phyloP scores from a whole-genome alignment of 2,329 filamentous ascomycete species.

The Sarocladium oryzae region DNA sequence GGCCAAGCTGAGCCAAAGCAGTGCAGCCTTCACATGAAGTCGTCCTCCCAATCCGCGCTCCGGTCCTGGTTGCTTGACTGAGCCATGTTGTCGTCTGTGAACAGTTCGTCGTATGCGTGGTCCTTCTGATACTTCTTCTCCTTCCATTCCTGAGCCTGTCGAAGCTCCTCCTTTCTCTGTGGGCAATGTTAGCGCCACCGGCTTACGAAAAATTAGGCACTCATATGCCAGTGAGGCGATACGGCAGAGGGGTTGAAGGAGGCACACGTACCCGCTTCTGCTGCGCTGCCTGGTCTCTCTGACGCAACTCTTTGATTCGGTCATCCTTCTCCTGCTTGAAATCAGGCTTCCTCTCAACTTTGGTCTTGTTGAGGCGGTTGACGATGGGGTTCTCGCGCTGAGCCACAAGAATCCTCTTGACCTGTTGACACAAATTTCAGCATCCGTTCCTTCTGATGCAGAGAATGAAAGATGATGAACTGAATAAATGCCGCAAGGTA shows the following conservation, averaged over 20 bases:
- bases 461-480: too few species aligned
- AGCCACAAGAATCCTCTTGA: conserved; percentile 74
- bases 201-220: background rate
- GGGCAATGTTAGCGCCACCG: too few species aligned
- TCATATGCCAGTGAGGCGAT: too few species aligned
- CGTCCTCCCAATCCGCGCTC: conserved; percentile 70
- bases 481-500: background rate
- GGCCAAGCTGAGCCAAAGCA: background rate
- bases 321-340: conserved; percentile 77
- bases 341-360: conserved; percentile 80
- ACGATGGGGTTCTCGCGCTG: conserved; percentile 83
- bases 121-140: conserved; percentile 92
- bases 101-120: conserved; percentile 94
- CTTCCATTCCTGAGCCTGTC: conserved; percentile 70
- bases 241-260: too few species aligned
- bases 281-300: conserved; percentile 58
- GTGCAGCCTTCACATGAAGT: conserved; percentile 67
- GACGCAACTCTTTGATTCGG: conserved; percentile 62
- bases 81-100: conserved; percentile 75
- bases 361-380: conserved; percentile 98
- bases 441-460: too few species aligned
- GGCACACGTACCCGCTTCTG: conserved; percentile 61
- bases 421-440: too few species aligned
- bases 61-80: conserved; percentile 80
- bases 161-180: conserved; percentile 71